Conservation (phyloP, 2,329 filamentous ascomycete species). For the Westerdykella ornata region DNA sequence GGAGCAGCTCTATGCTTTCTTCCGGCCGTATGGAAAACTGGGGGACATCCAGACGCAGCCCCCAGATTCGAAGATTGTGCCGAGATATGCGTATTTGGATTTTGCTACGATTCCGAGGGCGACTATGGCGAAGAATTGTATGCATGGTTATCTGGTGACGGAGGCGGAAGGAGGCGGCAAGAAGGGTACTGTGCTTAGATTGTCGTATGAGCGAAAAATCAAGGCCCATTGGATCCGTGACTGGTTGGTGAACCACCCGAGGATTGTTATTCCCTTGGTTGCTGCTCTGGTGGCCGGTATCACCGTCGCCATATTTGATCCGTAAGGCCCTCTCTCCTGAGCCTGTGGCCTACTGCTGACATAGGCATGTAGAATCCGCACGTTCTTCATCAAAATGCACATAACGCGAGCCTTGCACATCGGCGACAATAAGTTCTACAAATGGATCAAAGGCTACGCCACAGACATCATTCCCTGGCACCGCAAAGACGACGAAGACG, state of each 20-base stretch:
- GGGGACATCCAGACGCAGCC: constrained; percentile 76
- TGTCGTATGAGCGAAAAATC: constrained; percentile 75
- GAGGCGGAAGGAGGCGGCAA: constrained; percentile 67
- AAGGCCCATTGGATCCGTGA: constrained; percentile 77
- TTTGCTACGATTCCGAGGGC: constrained; percentile 68
- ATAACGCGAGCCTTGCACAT: constrained; percentile 71
- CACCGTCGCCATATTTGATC: constrained; percentile 87
- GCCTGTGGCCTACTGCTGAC: constrained; percentile 2
- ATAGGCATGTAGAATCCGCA: constrained; percentile 55
- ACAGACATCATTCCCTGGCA: constrained; percentile 59
- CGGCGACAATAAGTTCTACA: constrained; percentile 64
- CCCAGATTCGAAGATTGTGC: constrained; percentile 76
- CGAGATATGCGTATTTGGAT: constrained; percentile 72
- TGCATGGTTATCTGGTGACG: constrained; percentile 72
- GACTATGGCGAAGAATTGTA: constrained; percentile 84
- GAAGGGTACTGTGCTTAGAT: constrained; percentile 65
- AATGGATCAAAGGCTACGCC: constrained; percentile 73
- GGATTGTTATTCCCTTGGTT: constrained; percentile 76
- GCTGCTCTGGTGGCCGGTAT: constrained; percentile 75
- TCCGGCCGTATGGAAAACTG: constrained; percentile 85
- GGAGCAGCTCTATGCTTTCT: constrained; percentile 78
- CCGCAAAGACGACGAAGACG: constrained; percentile 54
- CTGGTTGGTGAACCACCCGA: constrained; percentile 78
- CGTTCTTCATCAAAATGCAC: constrained; percentile 85
- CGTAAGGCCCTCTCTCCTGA: constrained; percentile 36